phyloP scores from a whole-genome alignment of 352 stramenopile genomes.

The Globisporangium splendens region DNA sequence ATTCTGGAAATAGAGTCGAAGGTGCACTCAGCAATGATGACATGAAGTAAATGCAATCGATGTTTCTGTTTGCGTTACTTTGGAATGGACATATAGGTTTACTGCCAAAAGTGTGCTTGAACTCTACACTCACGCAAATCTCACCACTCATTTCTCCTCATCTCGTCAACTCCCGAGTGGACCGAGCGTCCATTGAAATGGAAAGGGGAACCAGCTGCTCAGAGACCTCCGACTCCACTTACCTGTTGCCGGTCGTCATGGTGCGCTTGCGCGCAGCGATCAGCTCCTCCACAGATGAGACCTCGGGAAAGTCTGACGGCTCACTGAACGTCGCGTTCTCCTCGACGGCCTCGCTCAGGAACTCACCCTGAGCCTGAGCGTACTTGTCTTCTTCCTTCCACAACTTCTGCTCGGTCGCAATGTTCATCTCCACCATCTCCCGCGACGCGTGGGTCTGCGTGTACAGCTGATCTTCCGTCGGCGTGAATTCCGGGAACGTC shows the following conservation, averaged over 20 bases:
- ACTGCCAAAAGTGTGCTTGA: too few relatives aligned
- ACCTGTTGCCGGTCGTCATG: neutral
- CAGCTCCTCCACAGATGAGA: slow-evolving; percentile 42
- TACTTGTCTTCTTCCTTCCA: slow-evolving; percentile 4
- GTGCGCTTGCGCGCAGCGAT: slow-evolving; percentile 28
- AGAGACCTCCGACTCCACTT: neutral
- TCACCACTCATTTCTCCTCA: too few relatives aligned
- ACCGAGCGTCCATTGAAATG: too few relatives aligned
- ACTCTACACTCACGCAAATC: too few relatives aligned
- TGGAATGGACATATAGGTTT: too few relatives aligned
- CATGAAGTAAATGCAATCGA: too few relatives aligned
- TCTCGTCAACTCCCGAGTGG: too few relatives aligned
- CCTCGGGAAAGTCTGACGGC: slow-evolving; percentile 66
- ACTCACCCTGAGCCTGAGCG: slow-evolving; percentile 27
- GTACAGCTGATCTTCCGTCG: slow-evolving; percentile 51
- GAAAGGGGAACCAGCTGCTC: too few relatives aligned
- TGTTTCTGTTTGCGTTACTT: too few relatives aligned
- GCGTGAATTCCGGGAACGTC: slow-evolving; percentile 59
- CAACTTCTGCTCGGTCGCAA: slow-evolving; percentile 5
- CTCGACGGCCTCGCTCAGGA: slow-evolving; percentile 29
- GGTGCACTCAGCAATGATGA: too few relatives aligned
- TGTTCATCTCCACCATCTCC: slow-evolving; percentile 2
- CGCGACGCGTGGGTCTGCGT: slow-evolving; percentile 19
- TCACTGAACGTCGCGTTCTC: slow-evolving; percentile 39
- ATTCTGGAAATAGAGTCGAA: too few relatives aligned